Evolutionary conservation across 2,329 filamentous ascomycete genomes (phyloP).

Genomic region (Elsinoe necatrix): DNA sequence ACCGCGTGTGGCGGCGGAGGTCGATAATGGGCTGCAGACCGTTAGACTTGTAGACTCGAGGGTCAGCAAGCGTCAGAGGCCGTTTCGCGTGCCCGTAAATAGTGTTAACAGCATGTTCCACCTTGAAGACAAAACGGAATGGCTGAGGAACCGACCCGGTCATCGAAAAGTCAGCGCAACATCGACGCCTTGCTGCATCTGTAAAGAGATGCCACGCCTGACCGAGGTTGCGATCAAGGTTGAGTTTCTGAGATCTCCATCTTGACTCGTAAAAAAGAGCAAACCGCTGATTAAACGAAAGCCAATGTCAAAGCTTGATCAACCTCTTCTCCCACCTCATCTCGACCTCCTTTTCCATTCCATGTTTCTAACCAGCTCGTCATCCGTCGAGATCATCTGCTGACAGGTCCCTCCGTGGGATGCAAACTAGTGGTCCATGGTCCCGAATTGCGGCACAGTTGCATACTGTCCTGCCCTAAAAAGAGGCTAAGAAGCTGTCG

Average conservation of each 20-base stretch:
- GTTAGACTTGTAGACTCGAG: background rate
- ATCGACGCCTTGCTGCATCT: background rate
- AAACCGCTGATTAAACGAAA: background rate
- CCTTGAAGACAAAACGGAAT: background rate
- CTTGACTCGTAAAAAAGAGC: background rate
- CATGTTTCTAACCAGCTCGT: background rate
- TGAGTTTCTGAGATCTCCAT: too few relatives aligned
- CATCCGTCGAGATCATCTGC: background rate
- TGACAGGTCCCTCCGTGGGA: slow-evolving; percentile 1
- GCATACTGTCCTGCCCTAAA: slow-evolving; percentile 9
- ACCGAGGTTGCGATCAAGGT: background rate
- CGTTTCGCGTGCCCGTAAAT: background rate
- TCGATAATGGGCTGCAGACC: too few relatives aligned
- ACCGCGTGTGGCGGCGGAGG: too few relatives aligned
- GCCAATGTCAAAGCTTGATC: background rate
- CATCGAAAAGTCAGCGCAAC: slow-evolving; percentile 6
- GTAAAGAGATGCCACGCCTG: background rate
- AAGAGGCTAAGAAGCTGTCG: background rate
- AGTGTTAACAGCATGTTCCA: background rate
- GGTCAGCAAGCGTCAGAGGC: background rate
- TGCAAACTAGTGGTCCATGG: slow-evolving; percentile 14
- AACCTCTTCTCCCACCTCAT: background rate
- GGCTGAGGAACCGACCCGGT: background rate
- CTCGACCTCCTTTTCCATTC: background rate
- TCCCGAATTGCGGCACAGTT: slow-evolving; percentile 3